Evolutionary conservation across 176 grass and related monocot genomes (phyloP).

Genomic region (Oryza glumipatula): DNA sequence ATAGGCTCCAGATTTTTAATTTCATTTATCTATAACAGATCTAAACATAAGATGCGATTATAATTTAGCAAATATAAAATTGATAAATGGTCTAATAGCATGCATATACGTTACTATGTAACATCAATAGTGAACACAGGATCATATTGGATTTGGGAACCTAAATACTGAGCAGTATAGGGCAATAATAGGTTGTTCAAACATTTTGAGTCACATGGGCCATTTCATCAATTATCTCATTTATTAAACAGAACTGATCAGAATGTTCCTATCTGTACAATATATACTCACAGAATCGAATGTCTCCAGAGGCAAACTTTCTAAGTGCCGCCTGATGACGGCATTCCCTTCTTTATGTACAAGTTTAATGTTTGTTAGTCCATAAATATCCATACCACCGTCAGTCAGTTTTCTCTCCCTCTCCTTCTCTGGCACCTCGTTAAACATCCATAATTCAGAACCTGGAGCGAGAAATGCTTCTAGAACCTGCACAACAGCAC

Average conservation of each 20-base stretch:
- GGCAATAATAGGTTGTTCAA: not conserved
- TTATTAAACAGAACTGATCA: slow-evolving; percentile 11
- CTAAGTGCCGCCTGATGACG: slow-evolving; percentile 90
- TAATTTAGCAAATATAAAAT: not conserved
- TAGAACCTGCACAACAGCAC: slow-evolving; percentile 64
- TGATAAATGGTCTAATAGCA: not conserved
- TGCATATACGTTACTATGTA: not conserved
- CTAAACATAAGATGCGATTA: not conserved
- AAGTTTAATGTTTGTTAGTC: slow-evolving; percentile 89
- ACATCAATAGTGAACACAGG: not conserved
- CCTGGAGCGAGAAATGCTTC: slow-evolving; percentile 94
- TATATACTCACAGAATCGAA: slow-evolving; percentile 91
- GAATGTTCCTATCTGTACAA: slow-evolving; percentile 12
- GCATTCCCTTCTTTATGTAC: slow-evolving; percentile 99
- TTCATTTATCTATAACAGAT: not conserved
- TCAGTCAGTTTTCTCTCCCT: slow-evolving; percentile 91
- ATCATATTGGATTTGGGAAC: not conserved
- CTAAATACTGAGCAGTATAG: not conserved
- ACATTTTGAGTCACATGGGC: not conserved
- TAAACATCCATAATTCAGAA: slow-evolving; percentile 99
- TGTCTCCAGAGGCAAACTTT: slow-evolving; percentile 93
- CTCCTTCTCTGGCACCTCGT: slow-evolving; percentile 93
- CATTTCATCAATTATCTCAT: slow-evolving; percentile 24
- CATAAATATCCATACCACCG: slow-evolving; percentile 76
- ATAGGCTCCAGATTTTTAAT: slow-evolving; percentile 1